phyloP scores from a whole-genome alignment of 108 stramenopile genomes.

The Nitzschia putrida region DNA sequence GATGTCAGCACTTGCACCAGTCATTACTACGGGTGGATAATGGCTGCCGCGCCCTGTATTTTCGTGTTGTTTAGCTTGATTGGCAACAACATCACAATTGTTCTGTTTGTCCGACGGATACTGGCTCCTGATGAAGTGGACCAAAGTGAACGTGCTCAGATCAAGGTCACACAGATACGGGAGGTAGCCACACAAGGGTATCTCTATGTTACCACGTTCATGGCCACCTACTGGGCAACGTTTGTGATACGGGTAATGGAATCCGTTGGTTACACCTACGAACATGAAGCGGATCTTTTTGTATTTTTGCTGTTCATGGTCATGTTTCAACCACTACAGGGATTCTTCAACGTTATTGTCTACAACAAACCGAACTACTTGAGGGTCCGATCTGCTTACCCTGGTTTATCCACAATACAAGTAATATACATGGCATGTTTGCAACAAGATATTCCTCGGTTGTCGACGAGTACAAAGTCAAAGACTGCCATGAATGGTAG shows the following conservation, averaged over 20 bases:
- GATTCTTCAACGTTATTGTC: slow-evolving; percentile 53
- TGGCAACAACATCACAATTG: not conserved
- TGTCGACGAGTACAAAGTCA: not conserved
- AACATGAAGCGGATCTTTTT: slow-evolving; percentile 11
- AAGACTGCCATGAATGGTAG: no score
- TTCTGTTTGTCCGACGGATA: not conserved
- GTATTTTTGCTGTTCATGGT: slow-evolving; percentile 40
- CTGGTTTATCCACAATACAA: not conserved
- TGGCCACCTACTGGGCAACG: not conserved
- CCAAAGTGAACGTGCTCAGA: not conserved
- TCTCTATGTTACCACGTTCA: slow-evolving; percentile 18
- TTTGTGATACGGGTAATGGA: slow-evolving; percentile 20
- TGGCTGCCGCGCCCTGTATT: not conserved
- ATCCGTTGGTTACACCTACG: slow-evolving; percentile 15
- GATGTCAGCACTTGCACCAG: not conserved
- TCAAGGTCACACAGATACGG: not conserved
- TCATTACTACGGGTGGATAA: slow-evolving; percentile 6
- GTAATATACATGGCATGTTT: not conserved
- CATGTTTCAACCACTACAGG: slow-evolving; percentile 56
- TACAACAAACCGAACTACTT: slow-evolving; percentile 49
- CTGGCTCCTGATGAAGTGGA: not conserved
- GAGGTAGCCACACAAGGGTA: slow-evolving; percentile 29
- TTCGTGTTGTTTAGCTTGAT: slow-evolving; percentile 1
- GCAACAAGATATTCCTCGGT: slow-evolving; percentile 5
- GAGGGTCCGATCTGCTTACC: slow-evolving; percentile 11